Evolutionary conservation across 441 rosid genomes (phyloP), one percentile per base, ranked within the genome.

Genomic region (Populus hybrid): DNA sequence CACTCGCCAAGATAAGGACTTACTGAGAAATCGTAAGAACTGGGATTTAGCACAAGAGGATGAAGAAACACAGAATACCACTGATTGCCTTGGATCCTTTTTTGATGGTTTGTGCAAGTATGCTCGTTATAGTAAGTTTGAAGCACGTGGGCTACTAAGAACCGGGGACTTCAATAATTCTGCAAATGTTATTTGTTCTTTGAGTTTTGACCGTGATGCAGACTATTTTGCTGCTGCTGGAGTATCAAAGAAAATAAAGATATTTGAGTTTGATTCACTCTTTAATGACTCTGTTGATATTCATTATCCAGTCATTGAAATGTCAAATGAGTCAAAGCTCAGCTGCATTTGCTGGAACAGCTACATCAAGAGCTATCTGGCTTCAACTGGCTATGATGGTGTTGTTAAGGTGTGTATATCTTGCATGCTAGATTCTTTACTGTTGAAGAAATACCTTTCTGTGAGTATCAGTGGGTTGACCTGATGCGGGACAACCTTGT

Each of bases 201-300:
- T 94, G 81, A 88, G 97, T 83, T 97, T 97, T 83, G 93, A 91
- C 79, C 92, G 99, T 64, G 99, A 94, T 23, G 85, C 83, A 79
- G 98, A 93, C 68, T 90, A 89, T 84, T 90, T 94, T 82, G 99
- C 98, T 65, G 86, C 99, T 24, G 98, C 99, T 82, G 99, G 99
- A 63, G 90, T 93, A 66, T 90, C 99, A 35, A 97, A 92, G 88
- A 97, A 92, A 75, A 92, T 97, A 74, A 94, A 94, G 88, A 89
- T 97, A 84, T 97, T 87, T 64, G 99, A 97, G 77, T 93, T 93
- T 80, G 83, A 85, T 83, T 80, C 95, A 9, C 85, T 97, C 67
- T 87, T 92, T 64, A 91, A 97, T 77, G 93, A 90, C 79, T 88
- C 92, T 56, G 90, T 94, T 12, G 99, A 92, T 83, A 84, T 94